These are phyloP conservation scores for Leccinum disarticulatum DNA, from an alignment of 768 basidiomycete species.

Conservation along the genomic window DNA sequence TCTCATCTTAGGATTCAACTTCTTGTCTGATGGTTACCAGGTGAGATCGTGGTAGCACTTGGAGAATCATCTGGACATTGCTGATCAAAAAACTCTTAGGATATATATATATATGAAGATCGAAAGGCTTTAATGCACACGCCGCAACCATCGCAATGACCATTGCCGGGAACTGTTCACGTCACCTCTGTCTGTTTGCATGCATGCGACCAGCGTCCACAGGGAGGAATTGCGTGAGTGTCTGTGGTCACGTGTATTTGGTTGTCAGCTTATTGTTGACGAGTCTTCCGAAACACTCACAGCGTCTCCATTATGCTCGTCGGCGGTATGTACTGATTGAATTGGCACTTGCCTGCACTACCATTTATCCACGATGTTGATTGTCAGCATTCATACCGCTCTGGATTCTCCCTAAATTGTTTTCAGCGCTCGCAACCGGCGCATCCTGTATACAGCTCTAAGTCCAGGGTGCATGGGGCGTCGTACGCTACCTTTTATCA, in stretches of 20 bases:
- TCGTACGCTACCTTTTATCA: conserved; percentile 45
- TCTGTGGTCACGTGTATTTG: not conserved
- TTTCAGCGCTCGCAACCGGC: conserved; percentile 70
- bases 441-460: conserved; percentile 87
- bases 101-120: conserved; percentile 67
- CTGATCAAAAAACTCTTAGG: conserved; percentile 21
- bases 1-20: conserved; percentile 58
- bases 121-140: conserved; percentile 53
- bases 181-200: conserved; percentile 18
- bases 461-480: conserved; percentile 90
- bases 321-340: conserved; percentile 18
- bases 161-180: conserved; percentile 49
- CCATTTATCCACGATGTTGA: not conserved
- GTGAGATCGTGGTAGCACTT: conserved; percentile 26
- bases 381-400: conserved; percentile 61
- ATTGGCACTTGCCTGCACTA: not conserved
- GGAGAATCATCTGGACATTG: not conserved
- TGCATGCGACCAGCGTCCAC: not conserved
- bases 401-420: conserved; percentile 78
- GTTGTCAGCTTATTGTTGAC: not conserved
- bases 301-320: conserved; percentile 28
- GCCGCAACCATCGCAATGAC: too few species aligned
- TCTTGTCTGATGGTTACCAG: conserved; percentile 71
- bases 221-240: conserved; percentile 47
- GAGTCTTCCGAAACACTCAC: not conserved